Percentiles rank a stretch among this genome's conserved stretches.
Conservation (phyloP, 768 basidiomycete species). For the Mycena belliarum region DNA sequence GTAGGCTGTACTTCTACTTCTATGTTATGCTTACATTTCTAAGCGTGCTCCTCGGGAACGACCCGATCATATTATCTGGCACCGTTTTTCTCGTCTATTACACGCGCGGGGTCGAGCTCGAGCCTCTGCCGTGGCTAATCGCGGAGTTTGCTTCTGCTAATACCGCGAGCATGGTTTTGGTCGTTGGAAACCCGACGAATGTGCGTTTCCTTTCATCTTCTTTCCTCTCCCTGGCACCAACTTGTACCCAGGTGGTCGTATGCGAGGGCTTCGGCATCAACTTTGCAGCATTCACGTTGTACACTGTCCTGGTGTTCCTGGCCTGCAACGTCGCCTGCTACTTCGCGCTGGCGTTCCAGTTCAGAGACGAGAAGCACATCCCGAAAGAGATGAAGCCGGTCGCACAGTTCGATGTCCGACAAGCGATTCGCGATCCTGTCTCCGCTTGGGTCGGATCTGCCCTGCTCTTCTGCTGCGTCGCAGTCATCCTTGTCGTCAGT, state of each 20-base stretch:
- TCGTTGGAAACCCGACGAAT: slow-evolving; percentile 93
- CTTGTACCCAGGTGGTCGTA: neutral
- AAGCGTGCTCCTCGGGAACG: slow-evolving; percentile 84
- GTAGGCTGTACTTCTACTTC: slow-evolving; percentile 74
- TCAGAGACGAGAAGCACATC: slow-evolving; percentile 51
- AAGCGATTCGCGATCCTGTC: slow-evolving; percentile 68
- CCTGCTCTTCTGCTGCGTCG: slow-evolving; percentile 65
- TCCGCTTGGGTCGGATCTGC: slow-evolving; percentile 75
- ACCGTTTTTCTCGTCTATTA: slow-evolving; percentile 90
- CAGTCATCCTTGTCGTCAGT: slow-evolving; percentile 71
- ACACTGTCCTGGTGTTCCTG: slow-evolving; percentile 80
- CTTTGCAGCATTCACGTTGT: slow-evolving; percentile 77
- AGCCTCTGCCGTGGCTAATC: slow-evolving; percentile 68
- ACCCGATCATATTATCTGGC: slow-evolving; percentile 89
- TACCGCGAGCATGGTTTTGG: slow-evolving; percentile 70
- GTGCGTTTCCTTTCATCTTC: slow-evolving; percentile 58
- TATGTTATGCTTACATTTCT: slow-evolving; percentile 79
- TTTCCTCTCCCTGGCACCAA: neutral
- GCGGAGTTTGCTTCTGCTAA: slow-evolving; percentile 79
- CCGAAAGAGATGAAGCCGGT: slow-evolving; percentile 43
- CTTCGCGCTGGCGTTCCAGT: slow-evolving; percentile 56
- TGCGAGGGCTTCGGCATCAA: slow-evolving; percentile 71
- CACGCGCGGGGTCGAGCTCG: slow-evolving; percentile 62
- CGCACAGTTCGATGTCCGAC: slow-evolving; percentile 48
- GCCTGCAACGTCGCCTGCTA: slow-evolving; percentile 63